These are phyloP conservation scores for Juncus effusus DNA, from an alignment of 176 grass and related monocot species.

Conservation along the genomic window DNA sequence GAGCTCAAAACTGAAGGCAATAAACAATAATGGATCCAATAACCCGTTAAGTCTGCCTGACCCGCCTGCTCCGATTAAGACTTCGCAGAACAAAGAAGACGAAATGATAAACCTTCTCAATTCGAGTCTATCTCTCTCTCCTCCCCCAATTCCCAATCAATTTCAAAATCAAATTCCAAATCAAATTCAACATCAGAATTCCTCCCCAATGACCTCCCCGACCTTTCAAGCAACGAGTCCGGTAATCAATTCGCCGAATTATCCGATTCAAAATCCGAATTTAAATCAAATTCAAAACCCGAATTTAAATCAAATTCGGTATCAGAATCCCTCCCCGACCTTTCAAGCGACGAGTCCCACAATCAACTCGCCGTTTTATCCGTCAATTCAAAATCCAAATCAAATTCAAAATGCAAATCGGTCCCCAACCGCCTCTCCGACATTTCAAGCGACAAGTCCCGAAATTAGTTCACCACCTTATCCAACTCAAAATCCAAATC, in stretches of 20 bases:
- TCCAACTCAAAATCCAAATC: constrained; percentile 28
- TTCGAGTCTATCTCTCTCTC: constrained; percentile 51
- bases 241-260: constrained; percentile 14
- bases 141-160: constrained; percentile 32
- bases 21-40: constrained; percentile 27
- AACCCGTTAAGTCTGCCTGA: constrained; percentile 44
- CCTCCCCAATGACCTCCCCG: constrained; percentile 10
- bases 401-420: no score
- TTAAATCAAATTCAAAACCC: not conserved
- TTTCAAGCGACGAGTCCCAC: no score
- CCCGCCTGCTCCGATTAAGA: constrained; percentile 39
- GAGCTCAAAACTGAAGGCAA: constrained; percentile 43
- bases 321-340: constrained; percentile 3
- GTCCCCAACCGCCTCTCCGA: no score
- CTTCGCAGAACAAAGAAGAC: constrained; percentile 42
- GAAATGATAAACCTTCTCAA: constrained; percentile 58
- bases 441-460: no score
- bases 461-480: constrained; percentile 2
- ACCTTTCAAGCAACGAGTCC: no score
- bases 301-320: not conserved
- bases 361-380: constrained; percentile 26
- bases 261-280: constrained; percentile 19
- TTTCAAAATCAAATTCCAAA: constrained; percentile 11
- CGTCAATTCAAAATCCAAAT: constrained; percentile 9
- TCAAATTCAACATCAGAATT: constrained; percentile 26